A percentile compares a stretch with the other conserved stretches of the same genome.
Conservation (phyloP, 192 early-diverging fungal species). For the Blastocladiella britannica region DNA sequence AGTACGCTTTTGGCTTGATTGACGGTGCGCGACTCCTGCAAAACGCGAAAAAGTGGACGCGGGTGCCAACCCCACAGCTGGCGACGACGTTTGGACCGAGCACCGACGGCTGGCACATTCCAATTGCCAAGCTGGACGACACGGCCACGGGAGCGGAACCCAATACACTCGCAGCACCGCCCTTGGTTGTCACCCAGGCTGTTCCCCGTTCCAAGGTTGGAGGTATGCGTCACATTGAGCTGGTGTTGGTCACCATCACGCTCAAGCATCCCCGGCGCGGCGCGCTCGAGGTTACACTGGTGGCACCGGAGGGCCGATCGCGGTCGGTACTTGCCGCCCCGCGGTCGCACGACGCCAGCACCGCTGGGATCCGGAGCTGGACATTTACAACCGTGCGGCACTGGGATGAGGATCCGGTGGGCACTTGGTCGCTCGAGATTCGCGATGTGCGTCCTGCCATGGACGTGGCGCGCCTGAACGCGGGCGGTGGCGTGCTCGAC, state of each 20-base stretch:
- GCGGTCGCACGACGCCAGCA: neutral
- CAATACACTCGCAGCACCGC: neutral
- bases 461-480: neutral
- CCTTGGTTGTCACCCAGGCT: neutral
- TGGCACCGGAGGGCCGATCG: neutral
- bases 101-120: neutral
- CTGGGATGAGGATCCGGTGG: neutral
- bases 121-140: no score
- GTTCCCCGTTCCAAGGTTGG: neutral
- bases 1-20: neutral
- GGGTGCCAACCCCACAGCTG: neutral
- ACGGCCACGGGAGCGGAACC: no score
- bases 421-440: neutral
- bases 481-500: neutral
- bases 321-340: neutral
- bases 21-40: neutral
- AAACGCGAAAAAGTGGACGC: neutral
- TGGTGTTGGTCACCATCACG: constrained; percentile 65
- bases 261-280: constrained; percentile 64
- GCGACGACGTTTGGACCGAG: neutral
- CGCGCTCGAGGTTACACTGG: constrained; percentile 47
- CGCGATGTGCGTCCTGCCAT: neutral
- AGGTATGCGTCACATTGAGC: constrained; percentile 47
- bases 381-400: neutral
- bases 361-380: neutral